Evolutionary conservation across 2,329 filamentous ascomycete genomes (phyloP), one percentile per base, ranked within the genome.

Genomic region (Teratosphaeria epicoccoides): DNA sequence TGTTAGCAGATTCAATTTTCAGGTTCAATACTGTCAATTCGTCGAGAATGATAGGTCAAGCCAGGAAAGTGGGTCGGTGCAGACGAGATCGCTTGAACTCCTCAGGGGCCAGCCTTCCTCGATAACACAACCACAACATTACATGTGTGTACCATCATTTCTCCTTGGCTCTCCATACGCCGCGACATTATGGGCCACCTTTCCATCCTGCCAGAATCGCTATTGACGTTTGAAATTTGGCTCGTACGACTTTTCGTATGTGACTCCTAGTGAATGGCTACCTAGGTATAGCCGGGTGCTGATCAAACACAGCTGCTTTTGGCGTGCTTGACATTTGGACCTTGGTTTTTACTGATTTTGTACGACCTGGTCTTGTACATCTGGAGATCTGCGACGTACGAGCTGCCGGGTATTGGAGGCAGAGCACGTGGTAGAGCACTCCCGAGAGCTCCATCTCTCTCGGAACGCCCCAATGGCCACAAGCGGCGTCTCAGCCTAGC

Each of bases 331-430:
- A 78, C 76, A 45, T 79, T 85, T 57, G 76, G 77, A 1, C 83
- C 83, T 10, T 86, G 82, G 80, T 66, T 76, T 4, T 68, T 77
- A 23, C 67, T 85, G 29, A 70, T 87, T 55, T 51, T 81, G 56
- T 85, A 85, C 70, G 83, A 87, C 63, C 65, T 83, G 50, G 56
- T 78, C 23, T 73, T 85, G 43, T 87, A 84, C 67, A 57, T 80
- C 52, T 78, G 76, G 65, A 80, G 83, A 54, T 71, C 76, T 12
- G 62, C 75, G 11, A 74, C 74, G 43, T 79, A 83, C 65, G 76
- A 83, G 54, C 66, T 84, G 2, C 82, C 82, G 1, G 63, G 77
- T 25, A 60, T 83, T 46, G 82, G 82, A 3, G 82, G 82, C 5
- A 71, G 81, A 58, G 81, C 81, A 28, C 72, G 76, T 52, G 81